Conservation (phyloP, 805 yeast genomes). For the Saccharomyces eubayanus region DNA sequence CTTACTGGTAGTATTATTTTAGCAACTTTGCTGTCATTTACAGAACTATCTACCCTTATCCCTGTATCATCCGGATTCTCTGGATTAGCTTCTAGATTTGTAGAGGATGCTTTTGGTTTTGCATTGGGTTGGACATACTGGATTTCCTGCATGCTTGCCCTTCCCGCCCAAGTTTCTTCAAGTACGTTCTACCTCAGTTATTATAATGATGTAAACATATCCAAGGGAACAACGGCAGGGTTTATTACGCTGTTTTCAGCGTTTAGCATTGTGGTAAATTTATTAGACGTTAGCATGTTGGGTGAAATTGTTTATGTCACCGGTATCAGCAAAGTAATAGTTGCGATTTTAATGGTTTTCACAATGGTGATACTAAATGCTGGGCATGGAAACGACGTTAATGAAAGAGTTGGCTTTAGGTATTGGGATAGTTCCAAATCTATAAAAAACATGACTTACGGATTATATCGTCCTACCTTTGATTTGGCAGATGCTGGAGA, state of each 20-base stretch:
- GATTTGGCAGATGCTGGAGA: slow-evolving; percentile 55
- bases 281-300: slow-evolving; percentile 61
- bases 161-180: slow-evolving; percentile 60
- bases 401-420: slow-evolving; percentile 47
- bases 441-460: slow-evolving; percentile 43
- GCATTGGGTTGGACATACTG: slow-evolving; percentile 58
- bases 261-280: slow-evolving; percentile 41
- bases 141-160: slow-evolving; percentile 48
- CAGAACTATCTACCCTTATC: slow-evolving; percentile 55
- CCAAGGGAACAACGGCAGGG: slow-evolving; percentile 47
- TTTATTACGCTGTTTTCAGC: slow-evolving; percentile 56
- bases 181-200: slow-evolving; percentile 55
- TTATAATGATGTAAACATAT: slow-evolving; percentile 47
- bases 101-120: slow-evolving; percentile 60
- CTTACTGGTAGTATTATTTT: slow-evolving; percentile 59
- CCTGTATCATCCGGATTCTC: slow-evolving; percentile 59
- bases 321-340: slow-evolving; percentile 48
- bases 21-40: slow-evolving; percentile 52
- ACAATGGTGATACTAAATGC: slow-evolving; percentile 57
- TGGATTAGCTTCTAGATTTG: slow-evolving; percentile 53
- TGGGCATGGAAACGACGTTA: slow-evolving; percentile 31
- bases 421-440: slow-evolving; percentile 53
- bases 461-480: slow-evolving; percentile 66
- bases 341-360: slow-evolving; percentile 47
- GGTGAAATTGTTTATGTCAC: slow-evolving; percentile 67